Evolutionary conservation across 2,329 filamentous ascomycete species (phyloP), one percentile per base, ranked within the genome.

Genomic region (Fusarium papillatum): DNA sequence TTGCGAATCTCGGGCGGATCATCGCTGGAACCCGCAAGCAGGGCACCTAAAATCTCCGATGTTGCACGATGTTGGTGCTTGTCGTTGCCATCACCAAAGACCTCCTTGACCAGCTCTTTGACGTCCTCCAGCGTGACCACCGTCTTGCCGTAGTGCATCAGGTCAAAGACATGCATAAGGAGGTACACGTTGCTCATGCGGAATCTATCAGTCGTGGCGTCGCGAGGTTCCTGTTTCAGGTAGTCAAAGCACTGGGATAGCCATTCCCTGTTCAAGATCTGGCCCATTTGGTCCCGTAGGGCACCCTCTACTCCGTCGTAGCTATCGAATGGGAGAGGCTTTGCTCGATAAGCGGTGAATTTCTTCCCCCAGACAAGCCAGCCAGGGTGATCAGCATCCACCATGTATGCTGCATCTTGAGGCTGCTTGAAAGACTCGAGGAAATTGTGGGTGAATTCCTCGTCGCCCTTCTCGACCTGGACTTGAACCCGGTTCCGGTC

Each of bases 41-140:
- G 85, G 7, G 95, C 96, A 17, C 95, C 95, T 62, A 99, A 87
- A 68, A 99, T 98, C 84, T 99, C 97, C 0, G 97, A 92, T 3
- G 97, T 98, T 19, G 97, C 97, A 64, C 97, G 94, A 83, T 99
- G 97, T 82, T 99, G 96, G 83, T 99, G 97, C 84, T 98, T 98
- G 82, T 99, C 97, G 79, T 93, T 97, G 13, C 97, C 97, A 83
- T 99, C 96, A 17, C 93, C 96, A 80, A 95, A 98, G 1, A 97
- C 92, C 3, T 91, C 90, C 70, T 90, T 87, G 7, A 94, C 91
- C 71, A 98, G 88, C 78, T 96, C 93, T 81, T 96, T 94, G 82
- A 99, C 93, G 67, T 99, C 97, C 8, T 96, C 92, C 79, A 98
- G 95, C 0, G 92, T 97, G 29, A 94, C 93, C 17, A 88, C 87